These are phyloP conservation scores for Cucurbita pepo DNA, from an alignment of 306 rosid species.

Conservation along the genomic window DNA sequence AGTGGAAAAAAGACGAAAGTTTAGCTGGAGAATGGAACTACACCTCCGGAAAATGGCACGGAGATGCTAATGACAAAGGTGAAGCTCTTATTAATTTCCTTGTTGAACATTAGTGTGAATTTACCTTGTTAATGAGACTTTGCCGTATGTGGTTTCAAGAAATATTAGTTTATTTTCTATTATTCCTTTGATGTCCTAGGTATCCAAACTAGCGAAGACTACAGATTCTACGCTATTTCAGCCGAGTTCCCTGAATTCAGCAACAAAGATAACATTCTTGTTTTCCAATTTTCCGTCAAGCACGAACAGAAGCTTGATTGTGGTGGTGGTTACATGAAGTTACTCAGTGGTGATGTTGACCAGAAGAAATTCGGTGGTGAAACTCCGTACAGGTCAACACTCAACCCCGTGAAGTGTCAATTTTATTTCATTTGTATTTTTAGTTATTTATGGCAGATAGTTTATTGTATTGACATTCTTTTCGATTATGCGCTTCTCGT, in stretches of 20 bases:
- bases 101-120: background rate
- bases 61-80: conserved; percentile 83
- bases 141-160: background rate
- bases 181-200: conserved; percentile 30
- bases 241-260: conserved; percentile 94
- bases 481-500: conserved; percentile 6
- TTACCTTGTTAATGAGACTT: background rate
- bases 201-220: conserved; percentile 94
- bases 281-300: conserved; percentile 90
- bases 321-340: conserved; percentile 98
- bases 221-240: conserved; percentile 87
- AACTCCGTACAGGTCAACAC: conserved; percentile 75
- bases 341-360: conserved; percentile 78
- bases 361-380: conserved; percentile 98
- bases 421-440: background rate
- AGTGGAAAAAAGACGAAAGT: conserved; percentile 82
- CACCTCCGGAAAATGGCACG: conserved; percentile 92
- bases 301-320: conserved; percentile 99
- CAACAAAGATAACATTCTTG: conserved; percentile 76
- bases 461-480: background rate
- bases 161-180: background rate
- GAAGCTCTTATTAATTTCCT: background rate
- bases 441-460: background rate
- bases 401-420: background rate
- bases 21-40: conserved; percentile 90